Evolutionary conservation across 306 rosid genomes (phyloP), one percentile per base, ranked within the genome.

Genomic region (Oemleria cerasiformis): DNA sequence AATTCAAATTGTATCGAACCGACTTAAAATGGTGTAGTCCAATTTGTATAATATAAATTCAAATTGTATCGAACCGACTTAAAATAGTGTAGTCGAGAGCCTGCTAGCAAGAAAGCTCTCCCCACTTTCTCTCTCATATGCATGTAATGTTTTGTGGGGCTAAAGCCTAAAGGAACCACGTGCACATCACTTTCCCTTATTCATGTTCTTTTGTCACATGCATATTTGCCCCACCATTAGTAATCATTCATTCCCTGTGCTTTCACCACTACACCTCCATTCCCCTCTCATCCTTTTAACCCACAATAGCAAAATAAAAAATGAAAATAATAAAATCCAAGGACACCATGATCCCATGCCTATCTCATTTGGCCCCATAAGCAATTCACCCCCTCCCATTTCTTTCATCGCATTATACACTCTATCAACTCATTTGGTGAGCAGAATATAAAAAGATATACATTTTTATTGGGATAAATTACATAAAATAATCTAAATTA

Each of bases 151-250:
- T 58, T 20, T 19, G 80, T 64, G 77, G 84, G 77, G 67, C 71
- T 7, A 0, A 25, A 25, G 30, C 30, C 30, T 25, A 25, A 25
- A 81, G 71, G 70, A 76, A 71, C 75, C 84, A 81, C 54, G 84
- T 73, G 85, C 76, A 48, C 77, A 39, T 85, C 80, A 79, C 78
- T 81, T 67, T 81, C 80, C 49, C 30, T 25, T 60, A 34, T 62
- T 61, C 9, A 39, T 53, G 79, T 47, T 63, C 68, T 70, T 75
- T 75, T 82, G 72, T 51, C 70, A 71, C 63, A 58, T 42, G 68
- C 65, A 39, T 34, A 48, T 34, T 53, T 48, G 60, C 68, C 83
- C 72, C 83, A 78, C 78, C 65, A 55, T 36, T 38, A 41, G 60
- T 12, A 63, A 49, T 62, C 81, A 40, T 59, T 58, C 38, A 25